These are phyloP conservation scores for Schizochytrium sp. DNA, from an alignment of 108 stramenopile species.

Conservation along the genomic window DNA sequence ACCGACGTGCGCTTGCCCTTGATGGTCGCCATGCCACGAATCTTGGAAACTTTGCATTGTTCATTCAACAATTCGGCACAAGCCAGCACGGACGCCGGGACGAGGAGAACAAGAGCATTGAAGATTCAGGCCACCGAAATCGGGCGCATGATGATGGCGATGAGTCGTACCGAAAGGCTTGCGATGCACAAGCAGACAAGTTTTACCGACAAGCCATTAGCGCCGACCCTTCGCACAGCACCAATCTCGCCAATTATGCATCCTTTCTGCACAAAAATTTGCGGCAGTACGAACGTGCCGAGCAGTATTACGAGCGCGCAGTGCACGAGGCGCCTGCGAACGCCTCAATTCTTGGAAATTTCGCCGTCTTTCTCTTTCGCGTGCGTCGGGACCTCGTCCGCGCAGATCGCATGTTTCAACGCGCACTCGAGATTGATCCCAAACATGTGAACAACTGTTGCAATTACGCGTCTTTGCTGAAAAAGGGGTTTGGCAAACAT, in stretches of 20 bases:
- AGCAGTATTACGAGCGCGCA: not conserved
- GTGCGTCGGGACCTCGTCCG: not conserved
- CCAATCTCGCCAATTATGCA: not conserved
- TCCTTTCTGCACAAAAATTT: constrained; percentile 2
- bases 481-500: not conserved
- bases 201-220: not conserved
- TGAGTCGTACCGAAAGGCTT: not conserved
- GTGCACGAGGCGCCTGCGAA: not conserved
- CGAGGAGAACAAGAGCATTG: too few species aligned
- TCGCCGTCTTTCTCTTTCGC: not conserved
- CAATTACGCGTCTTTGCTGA: not conserved
- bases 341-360: not conserved
- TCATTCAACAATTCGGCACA: not conserved
- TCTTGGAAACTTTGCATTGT: not conserved
- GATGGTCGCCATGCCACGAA: not conserved
- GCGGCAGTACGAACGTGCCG: not conserved
- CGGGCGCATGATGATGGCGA: not conserved
- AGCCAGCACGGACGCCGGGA: not conserved
- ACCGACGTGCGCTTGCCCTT: not conserved
- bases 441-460: not conserved
- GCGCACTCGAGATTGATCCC: not conserved
- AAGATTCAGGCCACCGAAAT: not conserved
- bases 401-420: not conserved
- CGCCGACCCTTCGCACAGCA: not conserved
- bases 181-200: not conserved